These are phyloP conservation scores for Leucaena leucocephala DNA, from an alignment of 306 rosid genomes.

Conservation along the genomic window DNA sequence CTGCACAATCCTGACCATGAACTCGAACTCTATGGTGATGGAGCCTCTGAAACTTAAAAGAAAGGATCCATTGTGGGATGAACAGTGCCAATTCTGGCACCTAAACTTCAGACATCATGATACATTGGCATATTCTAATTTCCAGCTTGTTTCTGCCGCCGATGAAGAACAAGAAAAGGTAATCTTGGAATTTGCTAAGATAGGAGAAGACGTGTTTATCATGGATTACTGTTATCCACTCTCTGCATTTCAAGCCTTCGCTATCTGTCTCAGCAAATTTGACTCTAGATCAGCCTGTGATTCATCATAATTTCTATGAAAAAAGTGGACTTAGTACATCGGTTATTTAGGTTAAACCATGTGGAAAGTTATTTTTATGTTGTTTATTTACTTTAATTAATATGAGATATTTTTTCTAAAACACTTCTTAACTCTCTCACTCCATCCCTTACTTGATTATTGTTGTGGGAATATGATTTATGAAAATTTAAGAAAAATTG, in stretches of 20 bases:
- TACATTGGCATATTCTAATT: conserved; percentile 84
- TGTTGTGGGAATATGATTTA: too few species aligned
- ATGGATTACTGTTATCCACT: conserved; percentile 94
- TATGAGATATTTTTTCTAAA: too few species aligned
- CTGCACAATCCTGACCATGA: conserved; percentile 54
- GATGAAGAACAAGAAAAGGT: conserved; percentile 75
- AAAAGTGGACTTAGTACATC: too few species aligned
- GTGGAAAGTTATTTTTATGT: too few species aligned
- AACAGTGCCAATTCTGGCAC: conserved; percentile 93
- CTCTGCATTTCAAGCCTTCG: conserved; percentile 89
- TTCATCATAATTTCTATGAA: background rate
- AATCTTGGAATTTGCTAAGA: conserved; percentile 84
- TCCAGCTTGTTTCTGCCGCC: conserved; percentile 80
- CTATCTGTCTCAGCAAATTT: conserved; percentile 87
- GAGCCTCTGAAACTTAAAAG: conserved; percentile 69
- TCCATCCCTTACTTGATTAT: too few species aligned
- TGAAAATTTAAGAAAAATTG: too few species aligned
- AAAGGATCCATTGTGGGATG: conserved; percentile 94
- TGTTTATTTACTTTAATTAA: too few species aligned
- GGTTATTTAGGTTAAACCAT: too few species aligned
- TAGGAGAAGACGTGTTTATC: conserved; percentile 85
- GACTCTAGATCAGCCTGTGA: conserved; percentile 93
- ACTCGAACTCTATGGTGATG: conserved; percentile 21
- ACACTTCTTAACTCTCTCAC: too few species aligned
- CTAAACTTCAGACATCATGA: conserved; percentile 85